Evolutionary conservation across 805 yeast genomes (phyloP), one percentile per base, ranked within the genome.

Genomic region (Saturnispora ahearnii): DNA sequence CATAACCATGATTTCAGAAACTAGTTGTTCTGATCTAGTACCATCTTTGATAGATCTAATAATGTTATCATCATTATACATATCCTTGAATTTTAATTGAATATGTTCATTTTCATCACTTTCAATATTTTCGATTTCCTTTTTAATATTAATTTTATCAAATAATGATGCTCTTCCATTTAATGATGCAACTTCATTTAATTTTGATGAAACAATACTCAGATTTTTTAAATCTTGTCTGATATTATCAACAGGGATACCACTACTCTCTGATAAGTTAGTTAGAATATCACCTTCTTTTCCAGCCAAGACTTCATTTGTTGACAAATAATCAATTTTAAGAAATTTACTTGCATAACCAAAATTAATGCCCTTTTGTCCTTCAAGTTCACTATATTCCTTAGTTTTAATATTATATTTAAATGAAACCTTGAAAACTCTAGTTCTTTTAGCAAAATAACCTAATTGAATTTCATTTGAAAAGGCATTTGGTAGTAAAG

Each of bases 1-100:
- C 42, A 78, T 66, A 24, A 90, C 75, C 99, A 91, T 91, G 45
- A 85, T 63, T 61, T 91, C 95, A 0, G 91, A 75, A 2, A 91
- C 97, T 26, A 91, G 69, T 2, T 71, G 59, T 37, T 78, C 79
- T 0, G 96, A 81, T 33, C 71, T 66, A 0, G 79, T 50, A n/a
- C 51, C 55, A 50, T 45, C 18, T 34, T 45, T 37, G 13, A 44
- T 49, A 5, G 48, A 41, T 22, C 46, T 42, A 2, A 31, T 24
- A 13, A 46, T 51, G 2, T 51, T 28, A 33, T 52, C 55, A 47
- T 55, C 54, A 46, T 51, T 53, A 18, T 46, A 41, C 15, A 29
- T 30, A 31, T 55, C 53, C 48, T 58, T 59, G 46, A 63, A 63
- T 31, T 44, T 54, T 18, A 64, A 42, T 26, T 57, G 50, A 21